Percentiles rank a stretch among this genome's conserved stretches.
Evolutionary conservation across 768 basidiomycete species (phyloP).

Genomic region (Boletus sp.): DNA sequence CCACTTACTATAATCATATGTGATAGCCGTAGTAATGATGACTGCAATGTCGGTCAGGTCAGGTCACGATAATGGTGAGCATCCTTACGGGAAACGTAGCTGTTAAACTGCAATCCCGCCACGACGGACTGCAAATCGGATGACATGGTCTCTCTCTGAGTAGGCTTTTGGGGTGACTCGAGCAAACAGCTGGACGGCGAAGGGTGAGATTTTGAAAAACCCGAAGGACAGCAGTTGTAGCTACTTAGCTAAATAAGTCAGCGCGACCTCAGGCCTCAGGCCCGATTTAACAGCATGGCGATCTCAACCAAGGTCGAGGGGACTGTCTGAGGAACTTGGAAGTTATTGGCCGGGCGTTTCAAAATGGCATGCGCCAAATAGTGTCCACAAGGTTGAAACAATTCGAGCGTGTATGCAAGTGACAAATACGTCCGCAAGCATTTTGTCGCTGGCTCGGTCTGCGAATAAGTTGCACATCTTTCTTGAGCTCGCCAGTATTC

Average conservation of each 20-base stretch:
- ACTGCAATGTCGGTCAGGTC: conserved; percentile 12
- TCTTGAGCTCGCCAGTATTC: no score
- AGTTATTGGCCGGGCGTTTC: no score
- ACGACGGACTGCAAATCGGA: conserved; percentile 7
- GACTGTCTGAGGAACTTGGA: not conserved
- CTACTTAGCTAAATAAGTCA: not conserved
- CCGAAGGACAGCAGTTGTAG: no score
- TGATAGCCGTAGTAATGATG: conserved; percentile 1
- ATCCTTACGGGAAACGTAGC: conserved; percentile 12
- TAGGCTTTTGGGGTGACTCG: no score
- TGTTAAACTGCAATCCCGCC: conserved; percentile 2
- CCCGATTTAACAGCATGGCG: not conserved
- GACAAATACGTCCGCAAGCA: no score
- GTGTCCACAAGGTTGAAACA: not conserved
- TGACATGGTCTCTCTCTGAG: conserved; percentile 8
- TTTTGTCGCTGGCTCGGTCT: no score
- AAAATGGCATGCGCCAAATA: no score
- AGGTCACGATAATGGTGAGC: not conserved
- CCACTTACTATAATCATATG: conserved; percentile 23
- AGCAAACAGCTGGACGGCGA: not conserved
- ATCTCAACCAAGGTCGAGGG: not conserved
- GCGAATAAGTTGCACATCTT: no score
- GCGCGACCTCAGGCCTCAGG: not conserved
- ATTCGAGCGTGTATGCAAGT: not conserved
- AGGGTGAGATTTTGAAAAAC: not conserved